phyloP scores from a whole-genome alignment of 1,284 basidiomycete genomes.

The Ustilago lituana region DNA sequence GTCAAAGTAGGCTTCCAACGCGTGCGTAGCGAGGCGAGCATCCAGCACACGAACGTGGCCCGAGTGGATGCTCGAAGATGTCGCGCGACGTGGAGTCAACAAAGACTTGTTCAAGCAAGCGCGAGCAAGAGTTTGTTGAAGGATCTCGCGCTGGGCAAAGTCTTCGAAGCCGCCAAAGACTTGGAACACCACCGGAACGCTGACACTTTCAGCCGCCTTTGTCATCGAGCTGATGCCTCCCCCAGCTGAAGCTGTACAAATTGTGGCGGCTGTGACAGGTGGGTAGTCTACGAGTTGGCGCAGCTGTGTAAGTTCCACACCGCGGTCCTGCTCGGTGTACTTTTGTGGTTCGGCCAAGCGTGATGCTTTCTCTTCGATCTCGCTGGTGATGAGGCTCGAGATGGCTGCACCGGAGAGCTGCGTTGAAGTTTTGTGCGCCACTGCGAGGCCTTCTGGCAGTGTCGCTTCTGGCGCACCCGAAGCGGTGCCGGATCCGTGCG shows the following conservation, averaged over 20 bases:
- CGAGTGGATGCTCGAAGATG: slow-evolving; percentile 50
- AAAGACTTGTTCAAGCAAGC: not conserved
- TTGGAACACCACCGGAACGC: slow-evolving; percentile 26
- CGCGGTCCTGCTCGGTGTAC: slow-evolving; percentile 21
- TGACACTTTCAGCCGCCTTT: slow-evolving; percentile 1
- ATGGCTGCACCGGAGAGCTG: slow-evolving; percentile 25
- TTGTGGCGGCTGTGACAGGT: too few species aligned
- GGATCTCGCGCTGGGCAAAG: slow-evolving; percentile 55
- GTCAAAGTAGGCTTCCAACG: slow-evolving; percentile 32
- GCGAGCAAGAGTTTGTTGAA: slow-evolving; percentile 30
- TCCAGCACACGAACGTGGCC: slow-evolving; percentile 36
- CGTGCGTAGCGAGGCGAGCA: slow-evolving; percentile 3
- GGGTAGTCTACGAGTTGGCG: slow-evolving; percentile 29
- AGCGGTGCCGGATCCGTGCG: slow-evolving; percentile 7
- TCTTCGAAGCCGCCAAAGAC: slow-evolving; percentile 59
- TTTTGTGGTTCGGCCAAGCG: slow-evolving; percentile 37
- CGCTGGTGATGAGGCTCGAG: slow-evolving; percentile 37
- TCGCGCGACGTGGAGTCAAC: not conserved
- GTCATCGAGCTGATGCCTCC: not conserved
- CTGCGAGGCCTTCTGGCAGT: slow-evolving; percentile 20
- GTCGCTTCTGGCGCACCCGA: slow-evolving; percentile 18
- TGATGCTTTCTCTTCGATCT: slow-evolving; percentile 46
- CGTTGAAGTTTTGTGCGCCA: slow-evolving; percentile 22
- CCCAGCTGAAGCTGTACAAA: too few species aligned
- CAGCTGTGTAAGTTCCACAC: slow-evolving; percentile 22